Percentiles rank a stretch among this genome's conserved stretches.
phyloP scores from a whole-genome alignment of 495 filamentous ascomycete species.

The Chlorociboria aeruginascens region DNA sequence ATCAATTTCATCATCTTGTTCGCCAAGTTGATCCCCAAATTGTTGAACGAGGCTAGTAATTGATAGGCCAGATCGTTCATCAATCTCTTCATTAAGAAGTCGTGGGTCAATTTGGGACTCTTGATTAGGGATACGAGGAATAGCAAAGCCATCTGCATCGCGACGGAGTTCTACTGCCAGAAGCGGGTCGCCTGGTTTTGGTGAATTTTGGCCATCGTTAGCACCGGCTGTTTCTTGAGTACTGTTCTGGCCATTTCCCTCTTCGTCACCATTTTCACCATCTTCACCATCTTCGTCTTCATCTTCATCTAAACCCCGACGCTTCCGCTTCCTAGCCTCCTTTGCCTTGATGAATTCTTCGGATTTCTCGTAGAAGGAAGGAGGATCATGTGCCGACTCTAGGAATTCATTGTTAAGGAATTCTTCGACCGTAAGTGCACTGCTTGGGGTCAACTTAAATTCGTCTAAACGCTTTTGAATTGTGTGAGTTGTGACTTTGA shows the following conservation, averaged over 20 bases:
- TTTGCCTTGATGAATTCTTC: slow-evolving; percentile 37
- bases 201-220: too few species aligned
- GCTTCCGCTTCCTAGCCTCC: slow-evolving; percentile 31
- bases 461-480: slow-evolving; percentile 82
- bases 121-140: slow-evolving; percentile 22
- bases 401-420: slow-evolving; percentile 54
- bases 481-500: slow-evolving; percentile 86
- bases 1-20: not conserved
- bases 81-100: slow-evolving; percentile 4
- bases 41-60: slow-evolving; percentile 3
- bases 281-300: slow-evolving; percentile 14
- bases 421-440: slow-evolving; percentile 71
- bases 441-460: slow-evolving; percentile 71
- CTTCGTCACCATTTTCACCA: slow-evolving; percentile 1
- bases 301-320: slow-evolving; percentile 25
- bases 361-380: slow-evolving; percentile 59
- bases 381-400: slow-evolving; percentile 58
- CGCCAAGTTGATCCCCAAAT: slow-evolving; percentile 2
- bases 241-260: slow-evolving; percentile 9
- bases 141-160: slow-evolving; percentile 43
- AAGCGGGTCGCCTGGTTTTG: not conserved
- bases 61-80: not conserved
- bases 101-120: not conserved
- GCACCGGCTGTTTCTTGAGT: slow-evolving; percentile 4
- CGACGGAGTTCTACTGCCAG: slow-evolving; percentile 20